Evolutionary conservation across 2,329 filamentous ascomycete species (phyloP), one percentile per base, ranked within the genome.

Genomic region (Cordyceps fumosorosea): DNA sequence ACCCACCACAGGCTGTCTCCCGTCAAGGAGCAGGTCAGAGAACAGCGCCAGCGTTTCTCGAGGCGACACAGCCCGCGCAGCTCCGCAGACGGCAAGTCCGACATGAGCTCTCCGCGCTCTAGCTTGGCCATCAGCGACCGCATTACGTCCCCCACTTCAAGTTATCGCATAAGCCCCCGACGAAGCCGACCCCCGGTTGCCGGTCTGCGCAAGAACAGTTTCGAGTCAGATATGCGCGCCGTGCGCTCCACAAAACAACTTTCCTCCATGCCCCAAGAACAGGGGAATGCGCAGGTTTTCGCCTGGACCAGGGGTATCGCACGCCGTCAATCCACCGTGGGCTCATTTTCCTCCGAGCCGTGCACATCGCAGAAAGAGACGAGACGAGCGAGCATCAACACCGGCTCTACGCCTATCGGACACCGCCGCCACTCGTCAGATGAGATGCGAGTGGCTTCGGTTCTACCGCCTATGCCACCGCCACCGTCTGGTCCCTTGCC

Each of bases 401-500:
- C 24, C 2, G 48, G 34, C 16, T 55, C 50, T 16, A 24, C 56
- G 7, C 18, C 53, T 3, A 26, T 18, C 42, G 56, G 26, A 18
- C 55, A 59, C n/a, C 48, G 61, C 7, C 61, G 55, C 16, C 60
- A 57, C 20, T 62, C 60, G 14, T 62, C 60, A 12, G 60, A 57
- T n/a, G 60, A 57, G 10, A 52, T 34, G 47, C 60, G 54, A n/a
- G 45, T 37, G 12, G 48, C 12, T 11, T 56, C 45, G 34, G 16
- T 52, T n/a, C 26, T 62, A n/a, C 60, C 60, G 20, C 54, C 60
- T 8, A 52, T 62, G 53, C 67, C 70, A 14, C 72, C 72, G 12
- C 73, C 71, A 14, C 73, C 72, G 5, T 69, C 65, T 2, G 66
- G 63, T 6, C 71, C 73, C 22, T 67, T 74, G 16, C 73, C 72